Base-by-base conservation (phyloP, 108 stramenopile genomes). In the Craspedostauros australis region DNA sequence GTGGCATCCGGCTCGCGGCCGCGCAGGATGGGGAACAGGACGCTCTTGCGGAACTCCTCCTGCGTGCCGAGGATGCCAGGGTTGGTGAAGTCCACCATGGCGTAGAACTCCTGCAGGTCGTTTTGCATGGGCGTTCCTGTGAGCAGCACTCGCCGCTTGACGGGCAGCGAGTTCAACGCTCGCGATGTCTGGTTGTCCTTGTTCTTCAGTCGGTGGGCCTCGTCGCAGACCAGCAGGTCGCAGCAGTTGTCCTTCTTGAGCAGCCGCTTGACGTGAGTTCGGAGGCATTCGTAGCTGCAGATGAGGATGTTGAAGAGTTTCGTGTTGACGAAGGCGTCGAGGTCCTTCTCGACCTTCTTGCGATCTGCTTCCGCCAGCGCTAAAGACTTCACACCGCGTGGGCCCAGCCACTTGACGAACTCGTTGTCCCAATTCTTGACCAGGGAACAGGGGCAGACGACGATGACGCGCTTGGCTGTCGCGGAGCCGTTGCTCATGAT, bases 391-490 rank as follows among this genome's bases (percentile, higher is more conserved):
- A 85, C 85, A 7, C 34, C 62, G 7, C 79, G 77, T 5, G 85
- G 80, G 32, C 89, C 90, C 21, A 98, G 66, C 99, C 97, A 98
- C 65, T 99, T 99, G 39, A 79, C 72, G 52, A 99, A 93, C 79
- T 99, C 99, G 55, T 93, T 91, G 54, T 91, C 95, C 97, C 99
- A 98, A 59, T 98, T 99, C 55, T 93, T 95, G 54, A 99, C 96
- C 1, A 99, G 75, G 28, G 86, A 84, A 72, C 95, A 96, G 18
- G 98, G 98, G 48, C 94, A 95, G 6, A 96, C 89, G 16, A 99
- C 91, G 60, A 98, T 80, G 61, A 81, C 82, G 16, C 94, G 79
- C 54, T 90, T 87, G 48, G 84, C 94, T 15, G 88, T 86, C 4
- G 88, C 86, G 54, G 50, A 67, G 31, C 87, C 86, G 48, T 93